These are phyloP conservation scores for Claviceps digitariae DNA, from an alignment of 2,329 filamentous ascomycete species.

Conservation along the genomic window DNA sequence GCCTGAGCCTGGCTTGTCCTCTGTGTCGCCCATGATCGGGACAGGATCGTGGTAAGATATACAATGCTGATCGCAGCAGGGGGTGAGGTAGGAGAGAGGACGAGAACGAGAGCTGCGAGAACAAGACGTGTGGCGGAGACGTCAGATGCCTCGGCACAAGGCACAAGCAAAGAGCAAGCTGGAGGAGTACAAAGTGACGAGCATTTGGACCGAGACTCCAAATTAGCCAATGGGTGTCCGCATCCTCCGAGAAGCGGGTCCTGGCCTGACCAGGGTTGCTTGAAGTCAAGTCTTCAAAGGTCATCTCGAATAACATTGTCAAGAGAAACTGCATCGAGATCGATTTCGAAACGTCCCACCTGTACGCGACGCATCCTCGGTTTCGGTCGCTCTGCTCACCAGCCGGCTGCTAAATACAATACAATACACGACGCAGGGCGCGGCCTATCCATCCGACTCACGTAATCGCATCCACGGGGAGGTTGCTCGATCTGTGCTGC, in stretches of 20 bases:
- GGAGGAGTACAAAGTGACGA: background rate
- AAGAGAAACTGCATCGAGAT: background rate
- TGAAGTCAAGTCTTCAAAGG: background rate
- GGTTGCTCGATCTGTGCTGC: background rate
- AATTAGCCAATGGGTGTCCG: background rate
- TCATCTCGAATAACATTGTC: background rate
- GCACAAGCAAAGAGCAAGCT: background rate
- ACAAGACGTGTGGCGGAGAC: background rate
- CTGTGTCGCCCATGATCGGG: slow-evolving; percentile 19
- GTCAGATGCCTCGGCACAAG: background rate
- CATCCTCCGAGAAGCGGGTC: background rate
- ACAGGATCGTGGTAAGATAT: background rate
- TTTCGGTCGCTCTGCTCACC: background rate
- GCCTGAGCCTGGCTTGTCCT: slow-evolving; percentile 12
- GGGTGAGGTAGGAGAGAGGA: too few relatives aligned
- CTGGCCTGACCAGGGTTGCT: background rate
- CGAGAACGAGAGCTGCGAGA: too few relatives aligned
- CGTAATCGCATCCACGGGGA: background rate
- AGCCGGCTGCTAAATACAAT: background rate
- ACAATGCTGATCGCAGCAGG: background rate
- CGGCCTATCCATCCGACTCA: background rate
- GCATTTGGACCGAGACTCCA: background rate
- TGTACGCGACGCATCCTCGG: background rate
- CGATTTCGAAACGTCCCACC: background rate
- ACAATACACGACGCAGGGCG: background rate